A percentile compares a stretch with the other conserved stretches of the same genome.
phyloP scores from a whole-genome alignment of 306 rosid genomes.

The Vachellia collinsii region DNA sequence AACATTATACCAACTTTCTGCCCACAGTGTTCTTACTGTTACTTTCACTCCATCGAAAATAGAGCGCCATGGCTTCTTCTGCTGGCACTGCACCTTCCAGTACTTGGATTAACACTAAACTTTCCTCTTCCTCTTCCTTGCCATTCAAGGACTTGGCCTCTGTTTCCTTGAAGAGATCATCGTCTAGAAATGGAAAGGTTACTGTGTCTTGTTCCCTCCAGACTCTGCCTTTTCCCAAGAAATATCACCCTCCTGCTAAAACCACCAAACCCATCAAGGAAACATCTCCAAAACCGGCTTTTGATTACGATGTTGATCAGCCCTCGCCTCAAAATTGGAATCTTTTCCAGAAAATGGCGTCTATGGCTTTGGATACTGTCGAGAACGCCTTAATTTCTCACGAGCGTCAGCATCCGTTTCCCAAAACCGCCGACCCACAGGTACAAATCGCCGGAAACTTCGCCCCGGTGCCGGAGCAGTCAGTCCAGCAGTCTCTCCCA shows the following conservation, averaged over 20 bases:
- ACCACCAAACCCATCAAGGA: slow-evolving; percentile 26
- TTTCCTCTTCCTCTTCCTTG: slow-evolving; percentile 25
- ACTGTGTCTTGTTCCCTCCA: slow-evolving; percentile 59
- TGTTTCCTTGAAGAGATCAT: slow-evolving; percentile 17
- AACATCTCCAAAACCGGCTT: not conserved
- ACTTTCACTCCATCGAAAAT: slow-evolving; percentile 11
- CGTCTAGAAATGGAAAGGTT: not conserved
- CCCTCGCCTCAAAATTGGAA: slow-evolving; percentile 47
- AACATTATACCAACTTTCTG: not conserved
- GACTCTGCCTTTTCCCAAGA: slow-evolving; percentile 60
- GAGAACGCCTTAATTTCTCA: slow-evolving; percentile 58
- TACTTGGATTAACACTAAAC: slow-evolving; percentile 43
- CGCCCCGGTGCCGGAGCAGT: slow-evolving; percentile 81
- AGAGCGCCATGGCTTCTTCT: slow-evolving; percentile 46
- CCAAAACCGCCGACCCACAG: slow-evolving; percentile 86
- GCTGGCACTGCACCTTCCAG: slow-evolving; percentile 16
- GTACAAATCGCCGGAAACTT: slow-evolving; percentile 94
- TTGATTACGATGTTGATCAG: slow-evolving; percentile 14
- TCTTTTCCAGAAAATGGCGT: slow-evolving; percentile 55
- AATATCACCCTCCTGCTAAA: slow-evolving; percentile 34
- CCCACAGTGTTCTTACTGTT: not conserved
- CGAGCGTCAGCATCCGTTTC: slow-evolving; percentile 67
- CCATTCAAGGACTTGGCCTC: slow-evolving; percentile 29
- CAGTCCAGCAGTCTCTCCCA: slow-evolving; percentile 47
- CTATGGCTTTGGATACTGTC: slow-evolving; percentile 64